Evolutionary conservation across 176 grass and related monocot species (phyloP).

Genomic region (Carex myosuroides): DNA sequence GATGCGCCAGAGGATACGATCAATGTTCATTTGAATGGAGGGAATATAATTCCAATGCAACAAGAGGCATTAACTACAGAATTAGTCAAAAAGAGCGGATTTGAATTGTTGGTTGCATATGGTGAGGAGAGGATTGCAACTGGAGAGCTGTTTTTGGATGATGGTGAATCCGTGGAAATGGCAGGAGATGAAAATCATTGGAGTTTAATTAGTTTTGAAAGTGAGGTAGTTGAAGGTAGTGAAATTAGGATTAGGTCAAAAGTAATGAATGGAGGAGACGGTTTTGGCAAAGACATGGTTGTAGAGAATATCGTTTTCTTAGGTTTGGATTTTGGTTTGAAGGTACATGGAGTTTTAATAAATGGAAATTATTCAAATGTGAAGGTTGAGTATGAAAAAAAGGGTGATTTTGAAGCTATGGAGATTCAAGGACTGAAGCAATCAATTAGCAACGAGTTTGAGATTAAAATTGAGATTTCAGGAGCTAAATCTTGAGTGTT

Average conservation of each 20-base stretch:
- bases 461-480: slow-evolving; percentile 42
- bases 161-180: slow-evolving; percentile 68
- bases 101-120: slow-evolving; percentile 56
- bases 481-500: not conserved
- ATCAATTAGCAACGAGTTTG: slow-evolving; percentile 44
- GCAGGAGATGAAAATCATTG: slow-evolving; percentile 21
- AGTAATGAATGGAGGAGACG: slow-evolving; percentile 45
- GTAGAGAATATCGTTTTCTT: slow-evolving; percentile 54
- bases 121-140: slow-evolving; percentile 23
- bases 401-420: slow-evolving; percentile 16
- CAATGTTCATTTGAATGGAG: slow-evolving; percentile 59
- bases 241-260: slow-evolving; percentile 36
- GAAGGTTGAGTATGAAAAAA: not conserved
- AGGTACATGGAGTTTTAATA: slow-evolving; percentile 23
- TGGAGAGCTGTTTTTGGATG: slow-evolving; percentile 63
- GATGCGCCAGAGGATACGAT: slow-evolving; percentile 41
- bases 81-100: slow-evolving; percentile 26
- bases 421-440: slow-evolving; percentile 42
- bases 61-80: slow-evolving; percentile 33
- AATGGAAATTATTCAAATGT: slow-evolving; percentile 3
- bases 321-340: slow-evolving; percentile 34
- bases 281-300: slow-evolving; percentile 18
- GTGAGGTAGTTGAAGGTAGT: not conserved
- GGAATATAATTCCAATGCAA: slow-evolving; percentile 50
- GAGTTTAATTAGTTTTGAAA: slow-evolving; percentile 41